Evolutionary conservation across 148 eudicot genomes (phyloP).

Genomic region (Amaranthus palmeri): DNA sequence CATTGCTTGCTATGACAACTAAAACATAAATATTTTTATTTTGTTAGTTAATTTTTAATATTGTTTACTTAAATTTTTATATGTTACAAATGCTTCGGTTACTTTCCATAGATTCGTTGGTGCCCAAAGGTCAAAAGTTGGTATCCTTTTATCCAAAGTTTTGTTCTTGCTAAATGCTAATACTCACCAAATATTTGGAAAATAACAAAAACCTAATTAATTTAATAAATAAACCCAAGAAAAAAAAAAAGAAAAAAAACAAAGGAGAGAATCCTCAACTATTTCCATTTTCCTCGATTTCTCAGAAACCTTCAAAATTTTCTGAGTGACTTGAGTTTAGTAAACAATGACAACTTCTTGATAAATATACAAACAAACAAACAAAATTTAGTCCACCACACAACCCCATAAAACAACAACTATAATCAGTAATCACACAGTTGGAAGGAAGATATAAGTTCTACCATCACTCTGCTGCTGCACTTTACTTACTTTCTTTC

Average conservation of each 20-base stretch:
- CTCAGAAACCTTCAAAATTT: slow-evolving; percentile 7
- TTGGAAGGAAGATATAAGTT: neutral
- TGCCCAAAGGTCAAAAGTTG: neutral
- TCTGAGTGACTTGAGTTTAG: neutral
- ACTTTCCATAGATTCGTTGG: neutral
- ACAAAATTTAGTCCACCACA: neutral
- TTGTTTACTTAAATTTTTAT: no score
- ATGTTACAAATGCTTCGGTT: no score
- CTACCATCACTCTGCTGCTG: neutral
- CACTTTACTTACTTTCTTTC: slow-evolving; percentile 6
- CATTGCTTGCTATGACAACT: no score
- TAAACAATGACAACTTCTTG: no score
- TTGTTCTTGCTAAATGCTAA: neutral
- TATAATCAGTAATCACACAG: neutral
- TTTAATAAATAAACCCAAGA: no score
- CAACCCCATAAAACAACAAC: neutral
- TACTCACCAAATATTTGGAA: neutral
- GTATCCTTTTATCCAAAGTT: neutral
- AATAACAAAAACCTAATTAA: neutral
- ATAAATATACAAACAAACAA: neutral
- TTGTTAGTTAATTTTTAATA: no score
- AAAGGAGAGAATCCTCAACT: neutral
- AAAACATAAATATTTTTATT: no score
- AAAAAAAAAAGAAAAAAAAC: neutral
- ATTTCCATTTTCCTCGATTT: slow-evolving; percentile 16